These are phyloP conservation scores for Kurtzmaniella natalensis DNA, from an alignment of 1,139 yeast genomes.

Conservation along the genomic window DNA sequence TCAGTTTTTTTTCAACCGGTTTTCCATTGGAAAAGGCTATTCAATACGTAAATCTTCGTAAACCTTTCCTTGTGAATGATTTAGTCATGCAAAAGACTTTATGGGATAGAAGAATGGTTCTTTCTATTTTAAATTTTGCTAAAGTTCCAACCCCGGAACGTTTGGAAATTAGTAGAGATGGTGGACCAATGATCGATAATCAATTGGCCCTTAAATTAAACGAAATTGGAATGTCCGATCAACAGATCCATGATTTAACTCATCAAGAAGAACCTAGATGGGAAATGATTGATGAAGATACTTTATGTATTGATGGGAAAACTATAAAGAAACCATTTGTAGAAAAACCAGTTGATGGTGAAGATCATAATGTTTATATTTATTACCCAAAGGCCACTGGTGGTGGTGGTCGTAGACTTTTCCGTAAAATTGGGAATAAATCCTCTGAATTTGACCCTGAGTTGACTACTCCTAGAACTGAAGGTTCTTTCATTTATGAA, in stretches of 20 bases:
- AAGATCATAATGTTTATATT: constrained; percentile 93
- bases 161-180: constrained; percentile 88
- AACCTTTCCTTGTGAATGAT: constrained; percentile 88
- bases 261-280: constrained; percentile 70
- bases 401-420: constrained; percentile 94
- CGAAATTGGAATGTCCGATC: constrained; percentile 34
- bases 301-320: constrained; percentile 72
- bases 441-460: constrained; percentile 94
- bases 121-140: constrained; percentile 75
- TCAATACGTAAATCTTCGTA: constrained; percentile 79
- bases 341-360: constrained; percentile 98
- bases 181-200: constrained; percentile 82
- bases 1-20: constrained; percentile 91
- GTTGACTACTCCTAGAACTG: constrained; percentile 69
- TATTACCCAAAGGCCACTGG: constrained; percentile 87
- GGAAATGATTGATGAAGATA: constrained; percentile 87
- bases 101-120: constrained; percentile 94
- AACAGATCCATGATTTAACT: constrained; percentile 56
- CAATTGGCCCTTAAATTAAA: constrained; percentile 47
- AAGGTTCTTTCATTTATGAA: constrained; percentile 91
- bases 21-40: constrained; percentile 97
- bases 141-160: constrained; percentile 86
- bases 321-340: constrained; percentile 84
- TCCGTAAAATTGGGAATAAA: constrained; percentile 95
- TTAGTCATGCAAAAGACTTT: constrained; percentile 84